These are phyloP conservation scores for Taxillus chinensis DNA, from an alignment of 164 flowering plant genomes.

Conservation along the genomic window DNA sequence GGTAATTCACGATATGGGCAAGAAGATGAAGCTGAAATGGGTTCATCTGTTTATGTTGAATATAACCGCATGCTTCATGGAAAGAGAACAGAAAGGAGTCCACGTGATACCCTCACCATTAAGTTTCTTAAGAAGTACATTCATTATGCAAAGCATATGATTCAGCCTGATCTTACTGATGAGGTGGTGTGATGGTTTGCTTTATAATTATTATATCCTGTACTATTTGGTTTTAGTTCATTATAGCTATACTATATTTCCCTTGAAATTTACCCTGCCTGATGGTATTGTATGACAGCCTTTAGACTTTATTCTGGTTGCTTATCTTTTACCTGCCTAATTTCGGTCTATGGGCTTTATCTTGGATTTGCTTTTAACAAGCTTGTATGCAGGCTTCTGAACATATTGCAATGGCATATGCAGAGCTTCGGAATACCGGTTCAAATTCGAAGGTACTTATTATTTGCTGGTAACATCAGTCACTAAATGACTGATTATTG, in stretches of 20 bases:
- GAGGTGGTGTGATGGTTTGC: conserved; percentile 42
- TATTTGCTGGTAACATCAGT: background rate
- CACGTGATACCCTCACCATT: conserved; percentile 70
- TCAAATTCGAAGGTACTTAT: conserved; percentile 58
- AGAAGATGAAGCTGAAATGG: conserved; percentile 65
- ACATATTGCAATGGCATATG: conserved; percentile 83
- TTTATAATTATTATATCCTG: conserved; percentile 4
- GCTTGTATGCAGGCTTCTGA: conserved; percentile 66
- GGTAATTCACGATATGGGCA: conserved; percentile 46
- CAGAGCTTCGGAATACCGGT: conserved; percentile 81
- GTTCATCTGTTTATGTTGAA: conserved; percentile 71
- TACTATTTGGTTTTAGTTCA: background rate
- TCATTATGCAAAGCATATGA: conserved; percentile 88
- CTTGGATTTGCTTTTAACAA: conserved; percentile 1
- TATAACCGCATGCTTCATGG: conserved; percentile 90
- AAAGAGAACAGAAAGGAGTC: conserved; percentile 43
- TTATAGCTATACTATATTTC: background rate
- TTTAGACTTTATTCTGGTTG: background rate
- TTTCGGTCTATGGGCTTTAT: background rate
- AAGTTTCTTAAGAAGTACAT: conserved; percentile 93
- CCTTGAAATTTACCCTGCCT: background rate
- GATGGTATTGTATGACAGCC: background rate
- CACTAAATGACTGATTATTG: no score
- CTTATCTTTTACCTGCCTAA: background rate
- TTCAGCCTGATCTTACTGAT: conserved; percentile 89